Evolutionary conservation across 495 filamentous ascomycete genomes (phyloP), one percentile per base, ranked within the genome.

Genomic region (Daldinia vernicosa): DNA sequence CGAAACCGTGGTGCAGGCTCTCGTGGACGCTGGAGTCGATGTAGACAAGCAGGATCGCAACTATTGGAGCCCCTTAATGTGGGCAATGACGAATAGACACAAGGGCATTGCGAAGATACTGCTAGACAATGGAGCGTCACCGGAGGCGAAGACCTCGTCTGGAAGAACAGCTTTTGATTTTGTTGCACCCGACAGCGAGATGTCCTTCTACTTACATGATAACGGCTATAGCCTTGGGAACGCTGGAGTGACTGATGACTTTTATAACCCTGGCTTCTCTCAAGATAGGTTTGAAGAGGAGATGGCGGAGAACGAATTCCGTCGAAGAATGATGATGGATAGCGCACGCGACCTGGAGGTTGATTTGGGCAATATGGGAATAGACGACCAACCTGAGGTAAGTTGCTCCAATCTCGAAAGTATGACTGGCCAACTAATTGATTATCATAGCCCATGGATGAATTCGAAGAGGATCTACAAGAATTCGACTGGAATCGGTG

Each of bases 301-400:
- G 72, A 89, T 98, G 85, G 94, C 95, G 5, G 95, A 99, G 79
- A 98, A 93, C 69, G 95, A 98, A 79, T 88, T 97, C 87, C 92
- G 93, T 72, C 86, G 95, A 61, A 89, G 95, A 19, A 98, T 99
- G 95, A 98, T 98, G 95, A 98, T 98, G 90, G 96, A 99, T 78
- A 99, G 95, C 76, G 94, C 96, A 11, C 90, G 96, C 63, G 97
- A 99, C 77, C 84, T 99, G 32, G 95, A 99, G 78, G 95, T 99
- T 30, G 95, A 99, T 76, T 79, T 99, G 51, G 95, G 95, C 4
- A 98, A 95, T 77, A 86, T 99, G 62, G 96, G 96, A 37, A 87
- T 99, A 69, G 95, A 99, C 75, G 95, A 99, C 79, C 91, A 95
- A 72, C 92, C 94, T 32, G 95, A 98, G 84, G 94, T 93, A 80